Conservation (phyloP, 371 early-diverging fungal genomes). For the Umbelopsis sp. region DNA sequence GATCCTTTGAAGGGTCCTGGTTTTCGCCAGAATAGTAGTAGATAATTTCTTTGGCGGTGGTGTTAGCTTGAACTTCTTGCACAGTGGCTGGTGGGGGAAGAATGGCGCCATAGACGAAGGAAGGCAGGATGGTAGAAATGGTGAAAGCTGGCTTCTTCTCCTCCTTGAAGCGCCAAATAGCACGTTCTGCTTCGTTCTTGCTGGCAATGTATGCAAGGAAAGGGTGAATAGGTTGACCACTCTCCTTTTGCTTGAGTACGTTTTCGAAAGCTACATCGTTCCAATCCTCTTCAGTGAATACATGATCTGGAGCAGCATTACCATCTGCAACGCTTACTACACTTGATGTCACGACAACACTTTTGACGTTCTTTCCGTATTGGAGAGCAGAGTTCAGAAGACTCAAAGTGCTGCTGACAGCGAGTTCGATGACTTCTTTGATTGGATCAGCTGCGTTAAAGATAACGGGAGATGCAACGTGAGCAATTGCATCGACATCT, state of each 20-base stretch:
- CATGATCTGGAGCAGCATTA: background rate
- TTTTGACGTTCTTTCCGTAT: background rate
- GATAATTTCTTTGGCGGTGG: too few relatives aligned
- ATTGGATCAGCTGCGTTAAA: background rate
- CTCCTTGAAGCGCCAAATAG: background rate
- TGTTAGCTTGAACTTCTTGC: too few relatives aligned
- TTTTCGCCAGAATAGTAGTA: background rate
- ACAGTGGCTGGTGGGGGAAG: too few relatives aligned
- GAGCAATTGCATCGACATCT: slow-evolving; percentile 2
- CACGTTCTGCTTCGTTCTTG: slow-evolving; percentile 5
- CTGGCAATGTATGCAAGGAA: background rate
- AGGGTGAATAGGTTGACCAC: background rate
- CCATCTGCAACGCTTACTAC: background rate
- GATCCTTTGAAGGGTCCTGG: background rate
- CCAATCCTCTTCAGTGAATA: background rate
- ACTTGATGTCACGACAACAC: background rate
- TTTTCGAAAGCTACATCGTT: background rate
- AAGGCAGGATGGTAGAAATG: too few relatives aligned
- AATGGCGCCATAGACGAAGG: too few relatives aligned
- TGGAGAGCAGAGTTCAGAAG: background rate
- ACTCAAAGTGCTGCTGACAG: too few relatives aligned
- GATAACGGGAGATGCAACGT: background rate
- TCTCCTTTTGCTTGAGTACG: background rate
- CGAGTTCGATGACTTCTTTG: background rate
- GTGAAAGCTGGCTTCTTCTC: too few relatives aligned